A percentile compares a stretch with the other conserved stretches of the same genome.
These are phyloP conservation scores for Fraxinus sp. DNA, from an alignment of 305 asterid genomes.

Conservation along the genomic window DNA sequence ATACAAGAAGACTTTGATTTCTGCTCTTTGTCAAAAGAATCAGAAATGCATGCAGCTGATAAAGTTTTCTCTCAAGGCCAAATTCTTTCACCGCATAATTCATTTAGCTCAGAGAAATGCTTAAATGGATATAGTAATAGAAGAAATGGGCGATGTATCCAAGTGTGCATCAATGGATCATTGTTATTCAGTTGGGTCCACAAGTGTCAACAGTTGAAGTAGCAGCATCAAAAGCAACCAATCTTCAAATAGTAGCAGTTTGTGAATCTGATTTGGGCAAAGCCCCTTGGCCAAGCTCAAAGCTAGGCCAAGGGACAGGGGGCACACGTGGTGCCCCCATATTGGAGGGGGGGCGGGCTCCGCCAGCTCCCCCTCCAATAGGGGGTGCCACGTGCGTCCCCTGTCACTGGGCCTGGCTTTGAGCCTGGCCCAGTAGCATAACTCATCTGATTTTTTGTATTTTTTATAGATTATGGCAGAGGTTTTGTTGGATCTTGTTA, in stretches of 20 bases:
- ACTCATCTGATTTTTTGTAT: no score
- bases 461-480: no score
- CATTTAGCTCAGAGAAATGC: conserved; percentile 45
- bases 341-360: no score
- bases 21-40: conserved; percentile 39
- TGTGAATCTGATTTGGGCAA: no score
- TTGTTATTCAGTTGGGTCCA: conserved; percentile 32
- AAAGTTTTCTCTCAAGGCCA: conserved; percentile 74
- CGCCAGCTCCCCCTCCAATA: no score
- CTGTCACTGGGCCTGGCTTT: no score
- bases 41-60: conserved; percentile 80
- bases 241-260: conserved; percentile 39
- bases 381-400: no score
- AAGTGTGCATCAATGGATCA: conserved; percentile 64
- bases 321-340: no score
- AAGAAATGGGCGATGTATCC: conserved; percentile 16
- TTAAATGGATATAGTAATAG: not conserved
- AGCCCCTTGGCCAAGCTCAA: no score
- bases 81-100: conserved; percentile 62
- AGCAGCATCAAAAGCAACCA: conserved; percentile 53
- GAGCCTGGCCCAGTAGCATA: no score
- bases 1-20: conserved; percentile 65
- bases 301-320: no score
- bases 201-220: conserved; percentile 67
- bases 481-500: no score